These are phyloP conservation scores for Peniophora sp. DNA, from an alignment of 1,284 basidiomycete genomes.

Conservation along the genomic window DNA sequence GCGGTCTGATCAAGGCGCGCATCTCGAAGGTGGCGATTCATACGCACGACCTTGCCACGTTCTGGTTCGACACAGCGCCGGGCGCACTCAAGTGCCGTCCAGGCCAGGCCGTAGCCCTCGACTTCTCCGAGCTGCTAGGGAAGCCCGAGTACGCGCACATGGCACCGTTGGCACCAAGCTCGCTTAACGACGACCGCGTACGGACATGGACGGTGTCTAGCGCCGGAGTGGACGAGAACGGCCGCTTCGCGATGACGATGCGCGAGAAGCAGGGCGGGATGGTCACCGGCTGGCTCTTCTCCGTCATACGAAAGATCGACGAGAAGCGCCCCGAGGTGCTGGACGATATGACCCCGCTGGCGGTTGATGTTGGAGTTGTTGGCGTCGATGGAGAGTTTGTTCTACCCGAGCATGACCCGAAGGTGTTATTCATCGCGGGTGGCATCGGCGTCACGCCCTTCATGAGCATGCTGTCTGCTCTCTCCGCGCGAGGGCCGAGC, in stretches of 20 bases:
- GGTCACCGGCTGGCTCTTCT: conserved; percentile 45
- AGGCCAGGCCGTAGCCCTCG: conserved; percentile 48
- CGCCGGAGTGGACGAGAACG: conserved; percentile 13
- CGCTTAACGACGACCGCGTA: conserved; percentile 55
- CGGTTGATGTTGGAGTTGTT: conserved; percentile 22
- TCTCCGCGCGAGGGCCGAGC: conserved; percentile 13
- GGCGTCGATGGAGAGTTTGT: conserved; percentile 32
- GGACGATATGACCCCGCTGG: conserved; percentile 25
- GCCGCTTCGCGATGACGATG: conserved; percentile 39
- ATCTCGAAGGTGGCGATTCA: conserved; percentile 35
- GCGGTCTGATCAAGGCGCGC: conserved; percentile 24
- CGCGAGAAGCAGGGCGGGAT: conserved; percentile 42
- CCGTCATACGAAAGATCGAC: conserved; percentile 31
- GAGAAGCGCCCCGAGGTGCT: conserved; percentile 30
- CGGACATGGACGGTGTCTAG: conserved; percentile 60
- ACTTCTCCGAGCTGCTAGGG: conserved; percentile 45
- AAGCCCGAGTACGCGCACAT: conserved; percentile 41
- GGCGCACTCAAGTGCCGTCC: conserved; percentile 24
- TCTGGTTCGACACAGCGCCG: conserved; percentile 32
- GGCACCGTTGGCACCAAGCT: conserved; percentile 33
- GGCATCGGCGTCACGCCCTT: conserved; percentile 57
- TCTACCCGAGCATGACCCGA: conserved; percentile 11
- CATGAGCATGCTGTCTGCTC: conserved; percentile 36
- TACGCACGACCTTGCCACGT: conserved; percentile 42
- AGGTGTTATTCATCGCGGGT: conserved; percentile 44